Percentiles rank a stretch among this genome's conserved stretches.
Conservation (phyloP, 2,329 filamentous ascomycete genomes). For the Graphium sp. region DNA sequence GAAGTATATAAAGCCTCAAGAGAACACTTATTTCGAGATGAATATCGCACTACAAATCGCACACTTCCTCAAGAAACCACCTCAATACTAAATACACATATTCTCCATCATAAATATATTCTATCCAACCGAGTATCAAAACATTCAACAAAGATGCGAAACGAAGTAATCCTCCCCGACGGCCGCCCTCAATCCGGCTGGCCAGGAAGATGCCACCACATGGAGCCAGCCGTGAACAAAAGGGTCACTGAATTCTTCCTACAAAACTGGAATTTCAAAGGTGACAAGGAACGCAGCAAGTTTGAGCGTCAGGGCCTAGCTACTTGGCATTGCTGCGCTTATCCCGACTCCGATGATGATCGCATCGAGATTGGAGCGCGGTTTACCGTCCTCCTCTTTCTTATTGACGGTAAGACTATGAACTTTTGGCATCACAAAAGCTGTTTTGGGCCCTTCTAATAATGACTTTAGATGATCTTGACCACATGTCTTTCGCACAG, state of each 20-base stretch:
- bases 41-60: too few relatives aligned
- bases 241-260: conserved; percentile 21
- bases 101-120: too few relatives aligned
- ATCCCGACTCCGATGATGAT: conserved; percentile 16
- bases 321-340: conserved; percentile 17
- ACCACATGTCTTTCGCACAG: conserved; percentile 20
- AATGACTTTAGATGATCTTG: conserved; percentile 16
- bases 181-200: conserved; percentile 2
- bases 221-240: conserved; percentile 9
- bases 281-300: conserved; percentile 12
- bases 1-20: too few relatives aligned
- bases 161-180: too few relatives aligned
- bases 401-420: conserved; percentile 20
- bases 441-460: background rate
- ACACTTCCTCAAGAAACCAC: too few relatives aligned
- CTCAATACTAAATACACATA: too few relatives aligned
- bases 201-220: conserved; percentile 11
- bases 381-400: conserved; percentile 20
- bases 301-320: conserved; percentile 16
- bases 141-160: too few relatives aligned
- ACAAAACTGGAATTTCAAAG: conserved; percentile 17
- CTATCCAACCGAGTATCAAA: too few relatives aligned
- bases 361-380: conserved; percentile 19
- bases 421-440: background rate
- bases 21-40: too few relatives aligned